These are phyloP conservation scores for Streptanthus diversifolius DNA, from an alignment of 345 rosid genomes.

Conservation along the genomic window DNA sequence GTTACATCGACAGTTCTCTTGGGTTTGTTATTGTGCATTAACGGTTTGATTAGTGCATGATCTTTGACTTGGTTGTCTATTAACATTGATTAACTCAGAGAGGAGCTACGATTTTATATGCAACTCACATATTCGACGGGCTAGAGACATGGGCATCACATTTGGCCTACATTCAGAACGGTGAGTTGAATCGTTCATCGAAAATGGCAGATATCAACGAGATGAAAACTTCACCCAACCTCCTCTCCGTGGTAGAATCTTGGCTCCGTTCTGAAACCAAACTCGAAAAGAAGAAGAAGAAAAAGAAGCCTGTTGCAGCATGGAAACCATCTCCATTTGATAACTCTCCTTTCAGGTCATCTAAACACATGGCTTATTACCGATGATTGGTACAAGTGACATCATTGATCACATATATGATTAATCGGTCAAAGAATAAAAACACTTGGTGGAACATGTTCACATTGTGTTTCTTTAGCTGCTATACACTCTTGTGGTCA, in stretches of 20 bases:
- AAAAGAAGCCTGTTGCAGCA: slow-evolving; percentile 35
- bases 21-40: neutral
- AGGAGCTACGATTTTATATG: slow-evolving; percentile 86
- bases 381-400: slow-evolving; percentile 41
- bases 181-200: slow-evolving; percentile 58
- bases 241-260: slow-evolving; percentile 77
- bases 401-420: neutral
- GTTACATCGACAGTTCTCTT: neutral
- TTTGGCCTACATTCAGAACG: slow-evolving; percentile 83
- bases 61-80: slow-evolving; percentile 12
- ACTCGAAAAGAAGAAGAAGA: slow-evolving; percentile 45
- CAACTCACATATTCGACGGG: slow-evolving; percentile 93
- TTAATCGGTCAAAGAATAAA: neutral
- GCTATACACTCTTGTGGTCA: neutral
- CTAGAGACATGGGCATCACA: slow-evolving; percentile 88
- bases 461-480: neutral
- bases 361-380: slow-evolving; percentile 92
- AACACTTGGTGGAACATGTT: neutral
- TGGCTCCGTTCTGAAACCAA: slow-evolving; percentile 86
- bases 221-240: slow-evolving; percentile 59
- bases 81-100: slow-evolving; percentile 39
- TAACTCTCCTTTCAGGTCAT: slow-evolving; percentile 64
- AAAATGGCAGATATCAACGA: slow-evolving; percentile 53
- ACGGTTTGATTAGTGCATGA: neutral
- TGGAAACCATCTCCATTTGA: slow-evolving; percentile 49